These are phyloP conservation scores for Elsinoe fawcettii DNA, from an alignment of 2,329 filamentous ascomycete species.

Conservation along the genomic window DNA sequence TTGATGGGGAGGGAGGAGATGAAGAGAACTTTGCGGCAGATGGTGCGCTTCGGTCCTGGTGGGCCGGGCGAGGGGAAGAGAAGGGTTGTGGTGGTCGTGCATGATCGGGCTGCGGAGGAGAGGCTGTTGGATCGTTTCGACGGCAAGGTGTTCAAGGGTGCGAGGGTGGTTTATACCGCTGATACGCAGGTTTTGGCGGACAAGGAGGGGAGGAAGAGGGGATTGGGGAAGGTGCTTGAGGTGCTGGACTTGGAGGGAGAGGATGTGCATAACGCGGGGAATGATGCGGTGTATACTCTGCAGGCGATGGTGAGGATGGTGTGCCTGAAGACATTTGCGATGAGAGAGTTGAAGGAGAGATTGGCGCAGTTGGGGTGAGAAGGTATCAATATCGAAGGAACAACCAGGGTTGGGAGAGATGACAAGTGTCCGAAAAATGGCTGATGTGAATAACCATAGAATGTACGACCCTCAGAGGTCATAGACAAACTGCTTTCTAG, in stretches of 20 bases:
- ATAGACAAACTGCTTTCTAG: too few relatives aligned
- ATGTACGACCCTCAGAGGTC: too few relatives aligned
- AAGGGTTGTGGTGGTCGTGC: slow-evolving; percentile 1
- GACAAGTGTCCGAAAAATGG: too few relatives aligned
- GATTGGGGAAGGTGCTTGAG: background rate
- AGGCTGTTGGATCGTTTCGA: background rate
- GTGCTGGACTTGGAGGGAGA: background rate
- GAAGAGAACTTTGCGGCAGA: background rate
- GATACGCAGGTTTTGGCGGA: slow-evolving; percentile 12
- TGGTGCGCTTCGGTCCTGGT: background rate
- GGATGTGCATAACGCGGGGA: slow-evolving; percentile 25
- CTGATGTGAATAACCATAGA: background rate
- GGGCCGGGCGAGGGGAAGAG: background rate
- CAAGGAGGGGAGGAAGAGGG: background rate
- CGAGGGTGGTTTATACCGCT: background rate
- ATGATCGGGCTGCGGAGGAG: background rate
- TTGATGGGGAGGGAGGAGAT: slow-evolving; percentile 18
- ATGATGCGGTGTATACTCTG: slow-evolving; percentile 29
- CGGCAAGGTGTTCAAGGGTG: background rate
- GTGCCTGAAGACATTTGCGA: background rate
- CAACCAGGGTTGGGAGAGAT: too few relatives aligned
- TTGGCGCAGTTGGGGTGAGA: background rate
- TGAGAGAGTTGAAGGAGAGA: background rate
- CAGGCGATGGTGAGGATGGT: slow-evolving; percentile 21
- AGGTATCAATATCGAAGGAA: too few relatives aligned